A percentile compares a stretch with the other conserved stretches of the same genome.
Evolutionary conservation across 2,329 filamentous ascomycete genomes (phyloP).

Genomic region (Thermomyces lanuginosus): DNA sequence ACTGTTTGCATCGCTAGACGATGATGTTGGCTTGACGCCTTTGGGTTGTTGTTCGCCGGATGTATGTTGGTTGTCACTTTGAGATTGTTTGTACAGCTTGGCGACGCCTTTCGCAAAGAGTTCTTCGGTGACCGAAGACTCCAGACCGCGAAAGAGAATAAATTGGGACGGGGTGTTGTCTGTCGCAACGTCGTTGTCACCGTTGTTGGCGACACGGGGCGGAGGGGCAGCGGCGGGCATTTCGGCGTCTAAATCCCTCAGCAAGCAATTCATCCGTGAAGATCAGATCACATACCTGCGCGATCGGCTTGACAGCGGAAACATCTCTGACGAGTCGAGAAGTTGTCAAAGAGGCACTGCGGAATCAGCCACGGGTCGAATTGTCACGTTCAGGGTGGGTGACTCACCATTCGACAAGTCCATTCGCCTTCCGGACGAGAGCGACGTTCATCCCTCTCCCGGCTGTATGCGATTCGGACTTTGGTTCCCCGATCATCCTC

Average conservation of each 20-base stretch:
- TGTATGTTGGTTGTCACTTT: conserved; percentile 18
- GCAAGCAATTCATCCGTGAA: conserved; percentile 7
- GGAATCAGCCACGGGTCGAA: conserved; percentile 1
- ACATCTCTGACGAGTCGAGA: conserved; percentile 38
- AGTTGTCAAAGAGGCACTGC: conserved; percentile 42
- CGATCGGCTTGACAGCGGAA: conserved; percentile 42
- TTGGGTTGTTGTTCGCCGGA: conserved; percentile 13
- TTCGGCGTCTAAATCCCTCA: conserved; percentile 13
- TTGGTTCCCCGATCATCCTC: conserved; percentile 27
- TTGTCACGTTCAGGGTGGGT: background rate
- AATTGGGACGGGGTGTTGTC: conserved; percentile 55
- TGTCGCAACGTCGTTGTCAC: conserved; percentile 39
- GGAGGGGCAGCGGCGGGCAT: conserved; percentile 23
- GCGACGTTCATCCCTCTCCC: conserved; percentile 36
- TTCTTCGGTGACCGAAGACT: conserved; percentile 54
- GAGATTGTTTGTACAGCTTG: conserved; percentile 49
- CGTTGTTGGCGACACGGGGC: conserved; percentile 33
- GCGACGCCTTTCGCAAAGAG: conserved; percentile 55
- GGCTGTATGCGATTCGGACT: conserved; percentile 37
- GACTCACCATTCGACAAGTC: conserved; percentile 37
- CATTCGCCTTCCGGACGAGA: conserved; percentile 38
- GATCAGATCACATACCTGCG: conserved; percentile 28
- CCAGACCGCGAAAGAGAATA: conserved; percentile 55
- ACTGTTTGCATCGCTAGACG: conserved; percentile 42
- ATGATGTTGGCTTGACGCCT: conserved; percentile 36